Conservation (phyloP, 116 monocot species). For the Phalaenopsis hybrid region DNA sequence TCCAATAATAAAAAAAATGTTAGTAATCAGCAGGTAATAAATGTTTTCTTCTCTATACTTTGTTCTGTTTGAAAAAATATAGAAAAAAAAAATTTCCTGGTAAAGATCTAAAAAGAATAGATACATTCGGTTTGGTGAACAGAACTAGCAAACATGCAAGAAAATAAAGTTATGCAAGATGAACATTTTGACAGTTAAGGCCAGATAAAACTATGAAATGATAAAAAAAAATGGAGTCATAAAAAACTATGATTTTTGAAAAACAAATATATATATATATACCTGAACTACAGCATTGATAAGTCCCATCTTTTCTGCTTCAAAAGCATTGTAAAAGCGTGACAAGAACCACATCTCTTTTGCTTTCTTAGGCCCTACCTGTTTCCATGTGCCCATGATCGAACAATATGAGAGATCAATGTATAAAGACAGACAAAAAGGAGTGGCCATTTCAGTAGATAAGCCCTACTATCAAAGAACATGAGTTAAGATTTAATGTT, state of each 20-base stretch:
- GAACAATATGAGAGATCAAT: not conserved
- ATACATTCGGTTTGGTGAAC: not conserved
- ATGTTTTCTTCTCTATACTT: too few relatives aligned
- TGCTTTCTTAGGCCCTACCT: constrained; percentile 95
- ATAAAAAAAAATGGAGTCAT: not conserved
- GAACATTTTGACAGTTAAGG: not conserved
- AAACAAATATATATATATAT: constrained; percentile 9
- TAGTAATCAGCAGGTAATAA: not conserved
- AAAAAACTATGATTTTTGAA: not conserved
- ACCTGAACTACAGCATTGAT: constrained; percentile 67
- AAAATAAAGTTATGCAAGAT: not conserved
- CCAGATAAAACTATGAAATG: not conserved
- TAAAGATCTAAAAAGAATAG: too few relatives aligned
- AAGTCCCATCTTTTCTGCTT: constrained; percentile 96
- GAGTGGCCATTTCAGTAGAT: too few relatives aligned
- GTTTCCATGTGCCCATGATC: constrained; percentile 2
- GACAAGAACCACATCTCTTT: constrained; percentile 95
- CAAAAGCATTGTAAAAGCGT: constrained; percentile 78
- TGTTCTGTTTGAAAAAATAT: too few relatives aligned
- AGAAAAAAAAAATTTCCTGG: too few relatives aligned
- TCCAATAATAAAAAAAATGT: not conserved
- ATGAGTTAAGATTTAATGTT: too few relatives aligned
- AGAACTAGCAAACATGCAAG: not conserved
- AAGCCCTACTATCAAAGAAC: too few relatives aligned
- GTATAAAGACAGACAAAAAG: not conserved